Conservation (phyloP, 148 eudicot species). For the Spergularia bocconei region DNA sequence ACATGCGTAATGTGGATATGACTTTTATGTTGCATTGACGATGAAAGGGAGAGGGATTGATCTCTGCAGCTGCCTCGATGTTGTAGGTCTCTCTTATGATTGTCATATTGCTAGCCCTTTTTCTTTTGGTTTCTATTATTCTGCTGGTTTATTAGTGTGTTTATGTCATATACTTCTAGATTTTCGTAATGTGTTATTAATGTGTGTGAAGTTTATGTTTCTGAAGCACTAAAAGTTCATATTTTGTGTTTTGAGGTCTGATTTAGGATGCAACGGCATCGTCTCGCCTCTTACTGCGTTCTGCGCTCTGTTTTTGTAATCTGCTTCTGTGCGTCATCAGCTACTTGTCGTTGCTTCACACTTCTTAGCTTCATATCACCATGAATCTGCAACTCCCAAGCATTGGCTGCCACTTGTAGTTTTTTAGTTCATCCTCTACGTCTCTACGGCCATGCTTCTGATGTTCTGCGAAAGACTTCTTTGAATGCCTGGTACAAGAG, state of each 20-base stretch:
- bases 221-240: slow-evolving; percentile 25
- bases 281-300: slow-evolving; percentile 37
- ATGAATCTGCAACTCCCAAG: slow-evolving; percentile 16
- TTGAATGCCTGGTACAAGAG: slow-evolving; percentile 12
- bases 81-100: slow-evolving; percentile 39
- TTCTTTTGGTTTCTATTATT: slow-evolving; percentile 14
- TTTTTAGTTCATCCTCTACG: background rate
- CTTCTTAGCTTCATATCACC: slow-evolving; percentile 23
- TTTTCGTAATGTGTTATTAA: slow-evolving; percentile 4
- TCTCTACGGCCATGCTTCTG: slow-evolving; percentile 17
- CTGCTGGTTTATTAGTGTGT: background rate
- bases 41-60: slow-evolving; percentile 11
- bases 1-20: slow-evolving; percentile 9
- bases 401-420: slow-evolving; percentile 3
- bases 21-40: too few relatives aligned
- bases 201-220: slow-evolving; percentile 16
- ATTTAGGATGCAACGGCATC: slow-evolving; percentile 43
- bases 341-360: slow-evolving; percentile 31
- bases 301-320: slow-evolving; percentile 21
- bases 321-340: slow-evolving; percentile 31
- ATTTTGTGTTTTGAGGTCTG: slow-evolving; percentile 43
- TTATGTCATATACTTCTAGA: slow-evolving; percentile 11
- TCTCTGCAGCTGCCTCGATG: slow-evolving; percentile 28
- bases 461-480: slow-evolving; percentile 19
- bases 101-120: slow-evolving; percentile 9